Evolutionary conservation across 495 filamentous ascomycete genomes (phyloP).

Genomic region (Platismatia glauca): DNA sequence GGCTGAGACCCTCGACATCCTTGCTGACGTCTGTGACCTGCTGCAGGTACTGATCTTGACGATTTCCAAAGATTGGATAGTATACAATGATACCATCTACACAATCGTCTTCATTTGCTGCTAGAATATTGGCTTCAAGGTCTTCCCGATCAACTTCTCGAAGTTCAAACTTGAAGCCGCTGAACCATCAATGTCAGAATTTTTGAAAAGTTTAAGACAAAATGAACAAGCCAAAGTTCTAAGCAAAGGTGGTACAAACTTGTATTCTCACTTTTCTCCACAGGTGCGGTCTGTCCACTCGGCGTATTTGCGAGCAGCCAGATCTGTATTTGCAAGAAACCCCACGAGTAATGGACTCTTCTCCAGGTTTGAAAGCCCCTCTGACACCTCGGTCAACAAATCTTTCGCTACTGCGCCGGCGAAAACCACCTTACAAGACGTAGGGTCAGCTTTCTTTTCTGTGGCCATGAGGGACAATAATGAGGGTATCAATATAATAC

Average conservation of each 20-base stretch:
- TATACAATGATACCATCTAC: slow-evolving; percentile 97
- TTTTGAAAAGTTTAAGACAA: slow-evolving; percentile 11
- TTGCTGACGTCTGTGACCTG: slow-evolving; percentile 84
- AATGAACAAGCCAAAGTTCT: not conserved
- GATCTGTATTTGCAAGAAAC: slow-evolving; percentile 86
- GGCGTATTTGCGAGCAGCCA: slow-evolving; percentile 84
- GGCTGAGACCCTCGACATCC: slow-evolving; percentile 91
- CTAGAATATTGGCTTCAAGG: slow-evolving; percentile 76
- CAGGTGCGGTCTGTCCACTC: slow-evolving; percentile 97
- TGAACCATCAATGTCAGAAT: slow-evolving; percentile 29
- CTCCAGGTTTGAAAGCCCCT: slow-evolving; percentile 59
- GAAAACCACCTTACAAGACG: slow-evolving; percentile 80
- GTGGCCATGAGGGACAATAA: not conserved
- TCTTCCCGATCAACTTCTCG: slow-evolving; percentile 73
- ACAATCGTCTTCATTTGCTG: slow-evolving; percentile 64
- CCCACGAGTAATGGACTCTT: slow-evolving; percentile 71
- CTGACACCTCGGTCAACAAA: slow-evolving; percentile 66
- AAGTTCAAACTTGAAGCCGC: slow-evolving; percentile 82
- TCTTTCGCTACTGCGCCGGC: slow-evolving; percentile 74
- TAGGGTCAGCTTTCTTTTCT: slow-evolving; percentile 3
- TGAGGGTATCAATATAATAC: not conserved
- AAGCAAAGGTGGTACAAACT: slow-evolving; percentile 24
- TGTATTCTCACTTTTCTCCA: slow-evolving; percentile 69
- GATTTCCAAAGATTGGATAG: slow-evolving; percentile 89
- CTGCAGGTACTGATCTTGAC: slow-evolving; percentile 87